Percentiles rank a stretch among this genome's conserved stretches.
Conservation (phyloP, 2,329 filamentous ascomycete species). For the Diaporthe capsici region DNA sequence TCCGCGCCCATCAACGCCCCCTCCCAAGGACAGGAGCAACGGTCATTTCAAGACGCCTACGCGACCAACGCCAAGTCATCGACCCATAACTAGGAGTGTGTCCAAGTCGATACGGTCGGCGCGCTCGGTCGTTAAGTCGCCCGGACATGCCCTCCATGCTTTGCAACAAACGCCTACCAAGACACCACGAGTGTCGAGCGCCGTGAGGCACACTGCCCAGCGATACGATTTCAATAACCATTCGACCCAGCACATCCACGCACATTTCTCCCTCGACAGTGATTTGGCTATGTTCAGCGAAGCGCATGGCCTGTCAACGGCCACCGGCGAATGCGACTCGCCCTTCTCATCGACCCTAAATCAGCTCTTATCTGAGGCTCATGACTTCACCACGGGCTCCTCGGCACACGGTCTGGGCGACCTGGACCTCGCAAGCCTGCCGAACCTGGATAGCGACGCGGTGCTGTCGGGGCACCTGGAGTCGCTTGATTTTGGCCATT, state of each 20-base stretch:
- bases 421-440: slow-evolving; percentile 59
- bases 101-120: slow-evolving; percentile 68
- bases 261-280: slow-evolving; percentile 51
- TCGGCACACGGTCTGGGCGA: slow-evolving; percentile 56
- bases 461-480: slow-evolving; percentile 48
- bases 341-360: slow-evolving; percentile 75
- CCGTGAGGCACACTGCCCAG: slow-evolving; percentile 57
- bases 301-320: slow-evolving; percentile 31
- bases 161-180: slow-evolving; percentile 64
- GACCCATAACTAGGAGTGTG: slow-evolving; percentile 73
- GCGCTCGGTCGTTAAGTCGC: slow-evolving; percentile 59
- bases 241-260: slow-evolving; percentile 46
- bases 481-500: slow-evolving; percentile 61
- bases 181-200: slow-evolving; percentile 55
- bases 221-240: slow-evolving; percentile 46
- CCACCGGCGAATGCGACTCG: slow-evolving; percentile 57
- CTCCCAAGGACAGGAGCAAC: slow-evolving; percentile 62
- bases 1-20: slow-evolving; percentile 66
- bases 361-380: slow-evolving; percentile 72
- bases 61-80: slow-evolving; percentile 72
- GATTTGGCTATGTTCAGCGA: slow-evolving; percentile 42
- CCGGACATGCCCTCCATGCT: slow-evolving; percentile 54
- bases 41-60: slow-evolving; percentile 74
- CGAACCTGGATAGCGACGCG: slow-evolving; percentile 54
- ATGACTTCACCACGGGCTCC: slow-evolving; percentile 59